Base-by-base conservation (phyloP, 2,329 filamentous ascomycete genomes). In the Apiospora kogelbergensis region DNA sequence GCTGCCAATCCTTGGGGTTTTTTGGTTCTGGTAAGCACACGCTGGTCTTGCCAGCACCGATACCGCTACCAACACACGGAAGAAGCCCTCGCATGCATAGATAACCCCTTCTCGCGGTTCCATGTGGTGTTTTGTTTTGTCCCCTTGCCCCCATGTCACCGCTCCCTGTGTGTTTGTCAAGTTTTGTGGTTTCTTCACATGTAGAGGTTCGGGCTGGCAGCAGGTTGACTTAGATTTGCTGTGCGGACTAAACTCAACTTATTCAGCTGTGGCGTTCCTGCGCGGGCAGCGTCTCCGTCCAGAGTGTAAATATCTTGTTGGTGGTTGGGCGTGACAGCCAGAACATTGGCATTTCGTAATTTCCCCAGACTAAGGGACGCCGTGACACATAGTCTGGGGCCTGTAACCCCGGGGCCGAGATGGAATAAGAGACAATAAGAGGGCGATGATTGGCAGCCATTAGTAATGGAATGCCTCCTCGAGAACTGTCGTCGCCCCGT, bases 41-140 rank as follows among this genome's bases (percentile, higher is more conserved):
- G 24, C 68, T 66, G 65, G 66, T 40, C 60, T n/a, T 60, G 33
- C 41, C 63, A 26, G 63, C 33, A 42, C 63, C 42, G 65, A 66
- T 24, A 66, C 41, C 41, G 63, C 48, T 33, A 57, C 26, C 26
- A 22, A 22, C 37, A 22, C 30, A 20, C 37, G 40, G 37, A 44
- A 20, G n/a, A 41, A 17, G 5, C 24, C n/a, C 33, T 44, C n/a
- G 37, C 9, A 0, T n/a, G n/a, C n/a, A n/a, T n/a, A n/a, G n/a
- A n/a, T 17, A 63, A 11, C 13, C 15, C 22, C 17, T 44, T 13
- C 11, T 65, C 48, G 24, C 24, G 13, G 37, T 65, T 41, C 37
- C 13, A 65, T 17, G 13, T 42, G 63, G 53, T 15, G 11, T 3
- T 15, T 30, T 42, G 63, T 11, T 64, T 42, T 42, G 60, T 24